Base-by-base conservation (phyloP, 768 basidiomycete species). In the Tricholoma furcatifolium region DNA sequence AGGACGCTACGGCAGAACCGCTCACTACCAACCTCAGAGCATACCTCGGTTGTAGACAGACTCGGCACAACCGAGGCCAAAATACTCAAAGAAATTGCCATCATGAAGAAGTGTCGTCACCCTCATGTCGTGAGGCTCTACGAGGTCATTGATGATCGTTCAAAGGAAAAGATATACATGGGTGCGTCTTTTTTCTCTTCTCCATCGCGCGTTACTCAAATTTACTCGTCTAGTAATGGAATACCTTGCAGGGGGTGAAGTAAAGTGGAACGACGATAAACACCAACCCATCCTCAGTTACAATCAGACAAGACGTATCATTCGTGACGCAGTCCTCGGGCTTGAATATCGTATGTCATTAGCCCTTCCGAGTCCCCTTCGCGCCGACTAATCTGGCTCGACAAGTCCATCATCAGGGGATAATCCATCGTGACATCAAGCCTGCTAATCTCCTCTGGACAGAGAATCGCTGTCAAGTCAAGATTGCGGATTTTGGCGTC, bases 371-470 rank as follows among this genome's bases (percentile, higher is more conserved):
- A 50, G 45, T 50, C 50, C 42, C 38, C 17, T 47, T 31, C 11
- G 51, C 49, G 38, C 47, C 34, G 52, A 38, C 53, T 48, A 39
- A 50, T 50, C 30, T 48, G 48, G 49, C 14, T 52, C 30, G 46
- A 47, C 51, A 64, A 98, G 96, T 99, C 1, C 97, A 99, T 66
- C 83, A 88, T 63, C 94, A 98, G 65, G 97, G 96, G 20, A 98
- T 99, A 68, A 98, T 99, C 45, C 97, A 99, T 71, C 91, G 97
- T 52, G 97, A 99, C 72, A 98, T 99, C 75, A 99, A 99, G 67
- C 97, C 97, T 23, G 92, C 94, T 42, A 99, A 99, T 70, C 84
- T 99, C 20, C 80, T 99, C 24, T 93, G 91, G 85, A 88, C 89
- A 2, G 78, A 80, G 23, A 90, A 96, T 72, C 85, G 91, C 48